A percentile compares a stretch with the other conserved stretches of the same genome.
Conservation (phyloP, 371 early-diverging fungal species). For the Mucor mucedo region DNA sequence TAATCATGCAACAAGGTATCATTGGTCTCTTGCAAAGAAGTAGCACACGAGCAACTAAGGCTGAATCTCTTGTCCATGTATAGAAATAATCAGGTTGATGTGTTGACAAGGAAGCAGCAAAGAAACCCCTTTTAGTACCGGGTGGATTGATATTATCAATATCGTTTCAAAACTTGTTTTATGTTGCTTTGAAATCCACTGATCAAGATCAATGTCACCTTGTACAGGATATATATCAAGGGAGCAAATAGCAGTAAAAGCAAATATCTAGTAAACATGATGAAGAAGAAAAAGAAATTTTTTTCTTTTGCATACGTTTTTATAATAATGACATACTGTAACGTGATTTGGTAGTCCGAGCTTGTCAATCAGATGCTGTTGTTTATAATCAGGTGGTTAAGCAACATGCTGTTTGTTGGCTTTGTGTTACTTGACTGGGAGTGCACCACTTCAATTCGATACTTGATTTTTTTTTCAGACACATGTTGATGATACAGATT, state of each 20-base stretch:
- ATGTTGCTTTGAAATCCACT: conserved; percentile 32
- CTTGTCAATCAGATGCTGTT: too few relatives aligned
- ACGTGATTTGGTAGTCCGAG: background rate
- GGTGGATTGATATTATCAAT: conserved; percentile 43
- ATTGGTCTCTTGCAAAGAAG: conserved; percentile 22
- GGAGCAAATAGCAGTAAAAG: background rate
- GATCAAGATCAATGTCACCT: background rate
- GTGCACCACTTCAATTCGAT: too few relatives aligned
- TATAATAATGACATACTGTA: too few relatives aligned
- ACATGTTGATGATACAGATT: too few relatives aligned
- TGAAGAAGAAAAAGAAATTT: background rate
- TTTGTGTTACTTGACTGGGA: too few relatives aligned
- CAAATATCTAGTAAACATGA: conserved; percentile 6
- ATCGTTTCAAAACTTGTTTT: conserved; percentile 31
- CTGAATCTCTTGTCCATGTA: conserved; percentile 79
- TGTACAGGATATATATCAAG: background rate
- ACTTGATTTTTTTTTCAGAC: too few relatives aligned
- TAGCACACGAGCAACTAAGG: conserved; percentile 61
- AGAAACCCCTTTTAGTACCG: conserved; percentile 38
- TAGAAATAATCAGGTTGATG: conserved; percentile 77
- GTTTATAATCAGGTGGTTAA: too few relatives aligned
- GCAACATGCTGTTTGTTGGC: background rate
- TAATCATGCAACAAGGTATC: conserved; percentile 36
- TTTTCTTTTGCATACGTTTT: background rate
- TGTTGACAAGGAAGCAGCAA: conserved; percentile 47